Evolutionary conservation across 2,329 filamentous ascomycete species (phyloP).

Genomic region (Rhexocercosporidium sp.): DNA sequence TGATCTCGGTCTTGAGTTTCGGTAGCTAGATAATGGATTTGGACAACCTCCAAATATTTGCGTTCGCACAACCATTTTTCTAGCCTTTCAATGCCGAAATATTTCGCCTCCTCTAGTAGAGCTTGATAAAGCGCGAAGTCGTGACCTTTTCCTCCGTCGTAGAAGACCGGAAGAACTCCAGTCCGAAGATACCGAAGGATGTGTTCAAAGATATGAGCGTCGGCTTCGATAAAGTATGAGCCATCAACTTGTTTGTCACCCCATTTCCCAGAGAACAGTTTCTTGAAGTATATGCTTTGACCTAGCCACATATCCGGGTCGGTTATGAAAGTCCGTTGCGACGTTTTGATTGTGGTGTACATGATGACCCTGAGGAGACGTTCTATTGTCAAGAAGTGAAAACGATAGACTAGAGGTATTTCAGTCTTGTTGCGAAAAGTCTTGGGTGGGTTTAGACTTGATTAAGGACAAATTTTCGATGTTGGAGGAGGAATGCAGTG

Average conservation of each 20-base stretch:
- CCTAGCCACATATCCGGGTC: neutral
- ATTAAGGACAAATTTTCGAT: neutral
- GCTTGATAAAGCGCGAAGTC: slow-evolving; percentile 5
- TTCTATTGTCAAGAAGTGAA: neutral
- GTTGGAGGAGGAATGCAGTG: neutral
- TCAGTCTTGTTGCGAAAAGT: neutral
- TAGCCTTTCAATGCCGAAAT: neutral
- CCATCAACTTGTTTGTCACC: neutral
- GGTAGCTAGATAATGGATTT: slow-evolving; percentile 19
- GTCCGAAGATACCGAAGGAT: slow-evolving; percentile 2
- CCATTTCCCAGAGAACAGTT: neutral
- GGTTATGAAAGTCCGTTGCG: neutral
- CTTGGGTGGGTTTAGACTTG: neutral
- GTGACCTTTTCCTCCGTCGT: slow-evolving; percentile 5
- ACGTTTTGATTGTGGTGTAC: neutral
- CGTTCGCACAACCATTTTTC: neutral
- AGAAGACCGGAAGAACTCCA: slow-evolving; percentile 5
- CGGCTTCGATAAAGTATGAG: slow-evolving; percentile 7
- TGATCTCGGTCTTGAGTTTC: slow-evolving; percentile 22
- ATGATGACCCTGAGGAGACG: slow-evolving; percentile 1
- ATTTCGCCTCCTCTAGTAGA: slow-evolving; percentile 1
- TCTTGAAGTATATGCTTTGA: slow-evolving; percentile 5
- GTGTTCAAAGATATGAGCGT: neutral
- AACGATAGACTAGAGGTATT: neutral
- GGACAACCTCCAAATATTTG: neutral